Conservation (phyloP, 192 early-diverging fungal species). For the Mortierella claussenii region DNA sequence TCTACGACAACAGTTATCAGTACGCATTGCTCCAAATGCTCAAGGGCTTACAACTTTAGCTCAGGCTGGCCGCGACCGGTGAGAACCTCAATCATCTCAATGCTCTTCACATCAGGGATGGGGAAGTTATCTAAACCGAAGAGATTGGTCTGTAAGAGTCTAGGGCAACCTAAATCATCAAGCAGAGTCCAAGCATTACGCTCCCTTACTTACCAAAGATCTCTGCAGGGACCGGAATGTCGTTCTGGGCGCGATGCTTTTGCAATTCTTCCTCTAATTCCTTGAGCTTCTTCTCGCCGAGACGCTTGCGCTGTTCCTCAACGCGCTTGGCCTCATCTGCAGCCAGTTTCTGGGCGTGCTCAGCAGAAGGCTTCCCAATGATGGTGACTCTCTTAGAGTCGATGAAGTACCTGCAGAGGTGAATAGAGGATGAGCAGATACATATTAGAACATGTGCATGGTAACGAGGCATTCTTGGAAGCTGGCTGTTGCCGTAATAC, state of each 20-base stretch:
- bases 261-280: conserved; percentile 59
- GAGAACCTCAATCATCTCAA: conserved; percentile 62
- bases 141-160: background rate
- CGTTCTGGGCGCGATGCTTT: conserved; percentile 61
- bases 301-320: conserved; percentile 56
- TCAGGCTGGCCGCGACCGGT: conserved; percentile 57
- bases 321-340: conserved; percentile 63
- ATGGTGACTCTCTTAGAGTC: conserved; percentile 58
- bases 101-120: conserved; percentile 61
- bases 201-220: conserved; percentile 49
- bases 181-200: background rate
- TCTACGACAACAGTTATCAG: too few species aligned
- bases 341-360: conserved; percentile 58
- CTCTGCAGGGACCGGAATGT: conserved; percentile 61
- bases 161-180: background rate
- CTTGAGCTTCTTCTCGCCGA: conserved; percentile 59
- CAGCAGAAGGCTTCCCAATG: conserved; percentile 65
- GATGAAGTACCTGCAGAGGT: conserved; percentile 53
- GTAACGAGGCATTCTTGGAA: too few species aligned
- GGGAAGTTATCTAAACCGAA: conserved; percentile 55
- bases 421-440: background rate
- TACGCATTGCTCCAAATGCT: too few species aligned
- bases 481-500: too few species aligned
- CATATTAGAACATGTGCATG: background rate
- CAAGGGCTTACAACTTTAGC: conserved; percentile 55